phyloP scores from a whole-genome alignment of 2,329 filamentous ascomycete genomes.

The Fusarium transvaalense region DNA sequence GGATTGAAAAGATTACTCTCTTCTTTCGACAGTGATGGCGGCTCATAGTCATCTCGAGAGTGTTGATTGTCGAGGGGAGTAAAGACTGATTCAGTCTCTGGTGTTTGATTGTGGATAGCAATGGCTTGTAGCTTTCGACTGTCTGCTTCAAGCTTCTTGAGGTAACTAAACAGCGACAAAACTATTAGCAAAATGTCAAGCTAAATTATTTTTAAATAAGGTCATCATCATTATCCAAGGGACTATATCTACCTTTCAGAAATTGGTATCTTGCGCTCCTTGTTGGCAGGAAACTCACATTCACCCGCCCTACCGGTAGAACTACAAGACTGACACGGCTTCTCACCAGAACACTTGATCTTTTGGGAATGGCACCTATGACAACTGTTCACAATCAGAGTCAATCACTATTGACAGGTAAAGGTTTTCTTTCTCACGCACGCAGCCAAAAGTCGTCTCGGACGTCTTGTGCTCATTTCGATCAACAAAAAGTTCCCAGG shows the following conservation, averaged over 20 bases:
- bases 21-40: slow-evolving; percentile 40
- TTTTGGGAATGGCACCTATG: slow-evolving; percentile 60
- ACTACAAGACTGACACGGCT: slow-evolving; percentile 57
- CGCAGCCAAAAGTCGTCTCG: slow-evolving; percentile 46
- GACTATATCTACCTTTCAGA: slow-evolving; percentile 21
- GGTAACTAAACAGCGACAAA: slow-evolving; percentile 7
- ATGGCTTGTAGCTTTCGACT: slow-evolving; percentile 22
- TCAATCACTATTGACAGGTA: neutral
- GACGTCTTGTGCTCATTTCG: slow-evolving; percentile 41
- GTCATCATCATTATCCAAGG: rapidly evolving
- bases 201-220: rapidly evolving
- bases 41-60: slow-evolving; percentile 38
- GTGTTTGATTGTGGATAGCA: slow-evolving; percentile 25
- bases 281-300: slow-evolving; percentile 56
- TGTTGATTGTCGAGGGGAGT: slow-evolving; percentile 19
- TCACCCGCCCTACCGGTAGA: slow-evolving; percentile 53
- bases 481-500: neutral
- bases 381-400: slow-evolving; percentile 47
- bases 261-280: slow-evolving; percentile 57
- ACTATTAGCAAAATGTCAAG: neutral
- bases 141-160: slow-evolving; percentile 36
- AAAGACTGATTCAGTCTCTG: slow-evolving; percentile 24
- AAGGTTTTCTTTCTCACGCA: slow-evolving; percentile 35
- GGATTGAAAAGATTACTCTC: slow-evolving; percentile 50
- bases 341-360: slow-evolving; percentile 60